Conservation (phyloP, 192 early-diverging fungal genomes). For the Backusella tuberculispora region DNA sequence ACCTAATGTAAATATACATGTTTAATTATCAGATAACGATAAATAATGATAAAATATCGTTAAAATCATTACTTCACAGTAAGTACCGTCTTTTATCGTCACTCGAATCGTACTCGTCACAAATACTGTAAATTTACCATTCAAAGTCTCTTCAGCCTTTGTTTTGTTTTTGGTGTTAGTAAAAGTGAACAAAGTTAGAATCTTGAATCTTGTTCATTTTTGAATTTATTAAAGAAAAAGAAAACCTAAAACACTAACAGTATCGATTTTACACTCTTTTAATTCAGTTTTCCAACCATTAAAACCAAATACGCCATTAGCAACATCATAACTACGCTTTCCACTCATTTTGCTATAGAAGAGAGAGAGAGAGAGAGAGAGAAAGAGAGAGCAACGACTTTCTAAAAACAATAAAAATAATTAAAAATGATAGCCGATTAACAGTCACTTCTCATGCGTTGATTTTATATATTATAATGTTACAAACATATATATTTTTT, state of each 20-base stretch:
- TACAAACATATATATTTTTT: background rate
- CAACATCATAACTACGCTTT: constrained; percentile 84
- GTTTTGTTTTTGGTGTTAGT: background rate
- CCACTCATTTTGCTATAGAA: constrained; percentile 48
- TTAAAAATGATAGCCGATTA: too few species aligned
- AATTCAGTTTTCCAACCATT: constrained; percentile 88
- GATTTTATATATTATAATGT: too few species aligned
- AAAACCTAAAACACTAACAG: constrained; percentile 42
- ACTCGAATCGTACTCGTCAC: constrained; percentile 79
- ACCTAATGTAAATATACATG: constrained; percentile 64
- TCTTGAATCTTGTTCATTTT: background rate
- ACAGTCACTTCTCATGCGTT: too few species aligned
- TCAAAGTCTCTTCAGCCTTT: constrained; percentile 48
- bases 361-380: background rate
- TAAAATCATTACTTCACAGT: constrained; percentile 63
- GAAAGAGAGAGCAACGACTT: background rate
- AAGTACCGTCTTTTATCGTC: constrained; percentile 87
- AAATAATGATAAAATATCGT: background rate
- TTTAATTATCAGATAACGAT: background rate
- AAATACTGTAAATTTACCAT: constrained; percentile 65
- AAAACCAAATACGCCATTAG: constrained; percentile 95
- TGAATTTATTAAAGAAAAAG: background rate
- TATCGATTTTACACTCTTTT: constrained; percentile 77
- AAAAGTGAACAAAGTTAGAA: background rate
- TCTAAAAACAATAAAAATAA: too few species aligned